Conservation (phyloP, 1,284 basidiomycete genomes). For the Ustilago crameri region DNA sequence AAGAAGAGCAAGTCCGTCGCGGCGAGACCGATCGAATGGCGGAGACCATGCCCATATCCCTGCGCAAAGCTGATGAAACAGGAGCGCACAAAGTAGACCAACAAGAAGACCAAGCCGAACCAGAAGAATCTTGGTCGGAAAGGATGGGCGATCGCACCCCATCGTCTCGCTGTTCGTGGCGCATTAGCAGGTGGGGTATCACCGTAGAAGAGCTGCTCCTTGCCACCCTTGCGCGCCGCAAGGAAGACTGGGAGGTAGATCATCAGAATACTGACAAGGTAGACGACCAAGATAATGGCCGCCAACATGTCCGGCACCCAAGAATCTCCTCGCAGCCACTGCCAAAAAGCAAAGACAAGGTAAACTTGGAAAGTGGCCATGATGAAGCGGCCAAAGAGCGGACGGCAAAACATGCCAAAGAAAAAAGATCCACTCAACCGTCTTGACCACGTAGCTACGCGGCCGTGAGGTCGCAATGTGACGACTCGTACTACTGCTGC, state of each 20-base stretch:
- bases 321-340: conserved; percentile 58
- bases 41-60: conserved; percentile 45
- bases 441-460: conserved; percentile 25
- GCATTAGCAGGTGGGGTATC: conserved; percentile 45
- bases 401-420: conserved; percentile 44
- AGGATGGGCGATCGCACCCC: conserved; percentile 59
- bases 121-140: conserved; percentile 59
- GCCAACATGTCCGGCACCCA: conserved; percentile 64
- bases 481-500: conserved; percentile 35
- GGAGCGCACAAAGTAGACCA: conserved; percentile 57
- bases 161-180: conserved; percentile 22
- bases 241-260: conserved; percentile 54
- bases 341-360: conserved; percentile 64
- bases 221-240: conserved; percentile 27
- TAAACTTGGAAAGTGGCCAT: conserved; percentile 42
- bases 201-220: conserved; percentile 53
- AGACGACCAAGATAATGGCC: conserved; percentile 45
- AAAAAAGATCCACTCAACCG: conserved; percentile 23
- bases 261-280: conserved; percentile 36
- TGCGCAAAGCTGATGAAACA: conserved; percentile 63
- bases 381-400: conserved; percentile 33
- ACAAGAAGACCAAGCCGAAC: conserved; percentile 55
- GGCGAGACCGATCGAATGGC: conserved; percentile 63
- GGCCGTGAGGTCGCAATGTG: conserved; percentile 18
- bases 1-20: conserved; percentile 62